Conservation (phyloP, 1,284 basidiomycete species). For the Ustilago shanxiensis region DNA sequence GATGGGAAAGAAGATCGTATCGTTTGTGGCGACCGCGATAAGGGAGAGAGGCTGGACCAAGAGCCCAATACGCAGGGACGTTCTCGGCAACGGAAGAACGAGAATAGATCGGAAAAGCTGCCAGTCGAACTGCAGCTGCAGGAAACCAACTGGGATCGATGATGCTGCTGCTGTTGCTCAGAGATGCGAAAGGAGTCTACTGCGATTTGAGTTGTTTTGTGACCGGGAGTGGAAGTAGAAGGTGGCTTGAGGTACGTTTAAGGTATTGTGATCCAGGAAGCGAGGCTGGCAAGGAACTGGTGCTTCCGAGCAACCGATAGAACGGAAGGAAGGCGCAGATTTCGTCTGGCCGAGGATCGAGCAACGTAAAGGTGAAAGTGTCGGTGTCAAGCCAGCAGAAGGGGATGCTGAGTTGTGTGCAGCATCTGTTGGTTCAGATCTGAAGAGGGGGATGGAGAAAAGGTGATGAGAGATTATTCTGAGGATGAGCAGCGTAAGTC, state of each 20-base stretch:
- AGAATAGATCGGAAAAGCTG: not conserved
- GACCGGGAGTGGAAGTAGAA: no score
- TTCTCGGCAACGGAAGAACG: slow-evolving; percentile 8
- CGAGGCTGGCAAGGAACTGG: not conserved
- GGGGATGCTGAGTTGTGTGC: not conserved
- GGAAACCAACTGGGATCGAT: not conserved
- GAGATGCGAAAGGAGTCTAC: not conserved
- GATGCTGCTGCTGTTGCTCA: not conserved
- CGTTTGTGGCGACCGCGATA: not conserved
- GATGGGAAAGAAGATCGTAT: not conserved
- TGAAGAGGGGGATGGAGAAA: not conserved
- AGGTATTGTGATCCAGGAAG: no score
- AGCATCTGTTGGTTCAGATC: not conserved
- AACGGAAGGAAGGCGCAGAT: not conserved
- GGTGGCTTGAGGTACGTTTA: no score
- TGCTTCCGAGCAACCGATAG: not conserved
- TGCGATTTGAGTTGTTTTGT: no score
- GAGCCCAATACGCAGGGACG: slow-evolving; percentile 10
- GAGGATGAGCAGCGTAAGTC: not conserved
- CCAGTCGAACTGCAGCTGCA: slow-evolving; percentile 1
- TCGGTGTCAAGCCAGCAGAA: not conserved
- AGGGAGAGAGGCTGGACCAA: slow-evolving; percentile 20
- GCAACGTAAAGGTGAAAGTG: not conserved
- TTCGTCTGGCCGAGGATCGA: not conserved
- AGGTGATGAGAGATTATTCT: not conserved